Conservation (phyloP, 805 yeast species). For the Sugiyamaella boreocaroliniensis region DNA sequence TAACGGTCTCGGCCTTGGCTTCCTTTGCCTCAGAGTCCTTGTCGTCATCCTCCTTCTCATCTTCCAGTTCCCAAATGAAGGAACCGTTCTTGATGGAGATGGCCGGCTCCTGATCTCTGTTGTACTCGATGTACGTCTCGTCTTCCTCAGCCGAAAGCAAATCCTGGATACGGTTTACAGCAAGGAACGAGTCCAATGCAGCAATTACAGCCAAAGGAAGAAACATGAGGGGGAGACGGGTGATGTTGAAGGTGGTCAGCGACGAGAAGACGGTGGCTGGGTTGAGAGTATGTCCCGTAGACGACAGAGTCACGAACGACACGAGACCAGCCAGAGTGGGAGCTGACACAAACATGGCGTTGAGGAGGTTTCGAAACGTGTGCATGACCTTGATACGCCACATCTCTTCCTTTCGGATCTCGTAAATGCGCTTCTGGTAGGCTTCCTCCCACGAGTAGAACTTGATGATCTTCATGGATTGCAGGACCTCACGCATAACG, state of each 20-base stretch:
- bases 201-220: constrained; percentile 61
- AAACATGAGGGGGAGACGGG: constrained; percentile 54
- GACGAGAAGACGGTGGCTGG: constrained; percentile 70
- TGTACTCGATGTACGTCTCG: constrained; percentile 29
- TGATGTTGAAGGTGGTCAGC: constrained; percentile 56
- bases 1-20: constrained; percentile 1
- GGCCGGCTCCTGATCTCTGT: constrained; percentile 37
- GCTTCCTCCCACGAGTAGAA: constrained; percentile 90
- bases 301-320: constrained; percentile 42
- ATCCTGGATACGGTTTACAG: constrained; percentile 47
- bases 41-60: constrained; percentile 9
- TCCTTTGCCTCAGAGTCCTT: neutral
- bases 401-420: constrained; percentile 58
- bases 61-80: constrained; percentile 57
- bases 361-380: constrained; percentile 52
- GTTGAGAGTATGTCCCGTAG: constrained; percentile 37
- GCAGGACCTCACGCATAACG: constrained; percentile 69
- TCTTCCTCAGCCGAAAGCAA: constrained; percentile 43
- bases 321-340: constrained; percentile 70
- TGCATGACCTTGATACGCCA: constrained; percentile 54
- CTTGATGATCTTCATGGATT: constrained; percentile 74
- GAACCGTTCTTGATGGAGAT: constrained; percentile 46
- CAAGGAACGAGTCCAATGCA: constrained; percentile 55
- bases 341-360: constrained; percentile 59
- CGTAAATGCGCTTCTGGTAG: constrained; percentile 50